Evolutionary conservation across 108 stramenopile species (phyloP), one percentile per base, ranked within the genome.

Genomic region (Parmales sp.): DNA sequence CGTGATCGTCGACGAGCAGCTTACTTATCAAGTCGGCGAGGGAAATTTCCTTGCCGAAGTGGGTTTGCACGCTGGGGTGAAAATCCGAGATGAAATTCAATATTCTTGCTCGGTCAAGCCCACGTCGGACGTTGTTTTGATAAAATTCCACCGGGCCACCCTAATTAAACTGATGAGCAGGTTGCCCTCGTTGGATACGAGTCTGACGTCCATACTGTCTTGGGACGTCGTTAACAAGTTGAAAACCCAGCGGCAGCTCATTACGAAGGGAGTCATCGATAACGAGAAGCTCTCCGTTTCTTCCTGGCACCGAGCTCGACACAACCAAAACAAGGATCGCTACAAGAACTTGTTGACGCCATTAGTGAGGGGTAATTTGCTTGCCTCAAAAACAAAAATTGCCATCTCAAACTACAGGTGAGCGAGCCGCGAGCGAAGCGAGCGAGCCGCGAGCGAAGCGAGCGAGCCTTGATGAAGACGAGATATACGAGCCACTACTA

Each of bases 141-240:
- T n/a, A n/a, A n/a, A n/a, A n/a, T n/a, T n/a, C n/a, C n/a, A 91
- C 20, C 75, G 90, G 37, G 72, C 78, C 20, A 83, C 88, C 51
- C 65, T 91, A 44, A 78, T 87, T 38, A 70, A 84, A 44, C 65
- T 91, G 22, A 44, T 91, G 50, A 73, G 79, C 28, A 22, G 71
- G 23, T 76, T 84, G 65, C 78, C 78, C 38, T 39, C 60, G 45
- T 54, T 88, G 26, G 74, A 74, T 25, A 79, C 78, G 9, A 65
- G 86, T 1, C 46, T 91, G 41, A 83, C 86, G 74, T 82, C 87
- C 0, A 79, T 76, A 29, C 51, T 91, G 51, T 78, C 75, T 51
- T 91, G 87, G 87, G 90, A 91, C 72, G 86, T 91, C 75, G 85
- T 91, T 0, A 83, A 84, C 34, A 91, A 91, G 66, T 69, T 91